A percentile compares a stretch with the other conserved stretches of the same genome.
phyloP scores from a whole-genome alignment of 495 filamentous ascomycete genomes.

The Rhizodiscina lignyota region DNA sequence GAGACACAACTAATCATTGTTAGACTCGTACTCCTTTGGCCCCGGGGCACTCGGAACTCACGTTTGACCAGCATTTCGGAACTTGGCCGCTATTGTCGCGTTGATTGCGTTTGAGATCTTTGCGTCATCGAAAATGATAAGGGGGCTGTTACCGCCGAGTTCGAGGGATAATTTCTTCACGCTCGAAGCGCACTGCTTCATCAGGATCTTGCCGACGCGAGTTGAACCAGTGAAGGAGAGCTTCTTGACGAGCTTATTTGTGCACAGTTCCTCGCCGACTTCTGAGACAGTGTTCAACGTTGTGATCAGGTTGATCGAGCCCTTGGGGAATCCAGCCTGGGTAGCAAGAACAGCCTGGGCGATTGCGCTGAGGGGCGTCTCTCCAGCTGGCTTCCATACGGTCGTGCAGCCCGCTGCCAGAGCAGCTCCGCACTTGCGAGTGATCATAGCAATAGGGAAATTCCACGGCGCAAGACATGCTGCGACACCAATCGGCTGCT shows the following conservation, averaged over 20 bases:
- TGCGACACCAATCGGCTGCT: constrained; percentile 11
- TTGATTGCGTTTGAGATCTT: background rate
- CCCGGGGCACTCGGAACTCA: background rate
- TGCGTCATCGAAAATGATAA: constrained; percentile 4
- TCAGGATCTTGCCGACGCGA: constrained; percentile 26
- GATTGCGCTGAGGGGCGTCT: constrained; percentile 73
- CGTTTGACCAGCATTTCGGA: background rate
- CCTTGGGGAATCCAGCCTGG: constrained; percentile 69
- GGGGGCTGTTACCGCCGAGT: constrained; percentile 2
- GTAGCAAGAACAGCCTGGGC: constrained; percentile 70
- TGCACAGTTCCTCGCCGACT: constrained; percentile 52
- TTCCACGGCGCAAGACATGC: constrained; percentile 44
- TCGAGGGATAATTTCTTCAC: constrained; percentile 2
- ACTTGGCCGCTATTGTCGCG: background rate
- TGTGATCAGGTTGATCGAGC: constrained; percentile 71
- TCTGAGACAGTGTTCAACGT: constrained; percentile 56
- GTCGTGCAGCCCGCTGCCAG: constrained; percentile 73
- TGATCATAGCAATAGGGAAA: constrained; percentile 88
- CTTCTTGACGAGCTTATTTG: constrained; percentile 56
- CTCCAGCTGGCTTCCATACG: constrained; percentile 67
- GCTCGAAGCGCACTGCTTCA: background rate
- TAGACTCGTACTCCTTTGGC: background rate
- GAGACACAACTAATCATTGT: background rate
- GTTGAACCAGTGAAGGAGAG: constrained; percentile 85
- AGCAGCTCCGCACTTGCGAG: constrained; percentile 72